Conservation (phyloP, 148 eudicot species). For the Rhododendron kiyosumense region DNA sequence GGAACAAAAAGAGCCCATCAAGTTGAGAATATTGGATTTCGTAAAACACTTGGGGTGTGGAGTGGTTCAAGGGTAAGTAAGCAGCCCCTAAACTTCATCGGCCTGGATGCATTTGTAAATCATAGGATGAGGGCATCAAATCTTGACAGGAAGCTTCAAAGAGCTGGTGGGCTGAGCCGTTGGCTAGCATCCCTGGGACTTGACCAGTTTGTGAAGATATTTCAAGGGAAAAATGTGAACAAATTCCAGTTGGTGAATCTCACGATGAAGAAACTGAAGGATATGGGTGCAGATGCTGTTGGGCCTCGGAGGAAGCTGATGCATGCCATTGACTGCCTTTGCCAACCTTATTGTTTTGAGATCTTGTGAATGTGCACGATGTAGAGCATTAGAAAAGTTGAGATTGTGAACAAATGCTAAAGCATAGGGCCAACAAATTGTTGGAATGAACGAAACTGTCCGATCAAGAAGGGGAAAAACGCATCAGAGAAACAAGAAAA, state of each 20-base stretch:
- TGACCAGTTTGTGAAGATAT: constrained; percentile 48
- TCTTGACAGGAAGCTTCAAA: constrained; percentile 65
- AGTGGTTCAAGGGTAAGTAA: constrained; percentile 20
- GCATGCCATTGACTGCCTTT: constrained; percentile 82
- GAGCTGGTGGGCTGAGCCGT: constrained; percentile 72
- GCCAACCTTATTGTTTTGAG: constrained; percentile 43
- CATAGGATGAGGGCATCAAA: constrained; percentile 53
- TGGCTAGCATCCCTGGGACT: constrained; percentile 84
- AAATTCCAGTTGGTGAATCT: constrained; percentile 68
- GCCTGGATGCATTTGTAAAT: constrained; percentile 26
- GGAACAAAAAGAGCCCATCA: constrained; percentile 9
- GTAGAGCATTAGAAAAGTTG: background rate
- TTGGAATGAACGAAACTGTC: background rate
- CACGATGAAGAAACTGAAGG: constrained; percentile 84
- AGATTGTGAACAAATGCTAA: background rate
- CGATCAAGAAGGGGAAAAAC: background rate
- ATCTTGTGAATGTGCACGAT: constrained; percentile 7
- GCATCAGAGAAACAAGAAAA: background rate
- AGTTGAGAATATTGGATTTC: constrained; percentile 9
- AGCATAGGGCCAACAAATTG: background rate
- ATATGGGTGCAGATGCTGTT: constrained; percentile 82
- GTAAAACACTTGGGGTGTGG: constrained; percentile 12
- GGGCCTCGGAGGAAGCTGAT: constrained; percentile 94
- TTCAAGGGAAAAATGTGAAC: constrained; percentile 37
- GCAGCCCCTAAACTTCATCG: constrained; percentile 18